Conservation (phyloP, 805 yeast species). For the Saccharomycopsis vini region DNA sequence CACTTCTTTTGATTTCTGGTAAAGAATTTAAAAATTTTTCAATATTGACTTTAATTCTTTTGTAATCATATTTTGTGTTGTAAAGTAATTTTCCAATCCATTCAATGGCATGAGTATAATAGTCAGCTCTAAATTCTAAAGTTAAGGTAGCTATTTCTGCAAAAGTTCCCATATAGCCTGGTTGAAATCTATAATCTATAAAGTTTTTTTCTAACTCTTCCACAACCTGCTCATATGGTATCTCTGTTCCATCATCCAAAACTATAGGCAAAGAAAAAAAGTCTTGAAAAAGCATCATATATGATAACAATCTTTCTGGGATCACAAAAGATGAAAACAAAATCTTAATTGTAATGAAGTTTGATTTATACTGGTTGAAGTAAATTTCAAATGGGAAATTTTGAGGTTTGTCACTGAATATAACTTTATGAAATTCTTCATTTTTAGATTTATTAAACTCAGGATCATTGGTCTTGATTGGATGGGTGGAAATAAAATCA, state of each 20-base stretch:
- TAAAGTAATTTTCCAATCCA: slow-evolving; percentile 69
- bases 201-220: slow-evolving; percentile 66
- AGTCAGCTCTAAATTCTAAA: slow-evolving; percentile 49
- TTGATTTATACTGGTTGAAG: slow-evolving; percentile 70
- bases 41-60: slow-evolving; percentile 56
- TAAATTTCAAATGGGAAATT: slow-evolving; percentile 64
- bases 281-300: slow-evolving; percentile 55
- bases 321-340: slow-evolving; percentile 47
- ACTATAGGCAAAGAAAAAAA: slow-evolving; percentile 66
- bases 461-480: slow-evolving; percentile 43
- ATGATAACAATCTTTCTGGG: slow-evolving; percentile 48
- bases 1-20: slow-evolving; percentile 57
- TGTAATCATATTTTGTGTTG: slow-evolving; percentile 60
- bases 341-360: slow-evolving; percentile 63
- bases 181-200: slow-evolving; percentile 45
- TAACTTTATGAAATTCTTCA: slow-evolving; percentile 21
- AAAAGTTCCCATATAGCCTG: slow-evolving; percentile 50
- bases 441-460: slow-evolving; percentile 5
- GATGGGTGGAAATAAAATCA: slow-evolving; percentile 56
- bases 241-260: slow-evolving; percentile 46
- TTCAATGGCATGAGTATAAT: slow-evolving; percentile 59
- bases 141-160: slow-evolving; percentile 58
- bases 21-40: slow-evolving; percentile 52
- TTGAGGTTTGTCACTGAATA: slow-evolving; percentile 26
- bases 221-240: slow-evolving; percentile 72